phyloP scores from a whole-genome alignment of 2,329 filamentous ascomycete species.

The Colletotrichum higginsianum region DNA sequence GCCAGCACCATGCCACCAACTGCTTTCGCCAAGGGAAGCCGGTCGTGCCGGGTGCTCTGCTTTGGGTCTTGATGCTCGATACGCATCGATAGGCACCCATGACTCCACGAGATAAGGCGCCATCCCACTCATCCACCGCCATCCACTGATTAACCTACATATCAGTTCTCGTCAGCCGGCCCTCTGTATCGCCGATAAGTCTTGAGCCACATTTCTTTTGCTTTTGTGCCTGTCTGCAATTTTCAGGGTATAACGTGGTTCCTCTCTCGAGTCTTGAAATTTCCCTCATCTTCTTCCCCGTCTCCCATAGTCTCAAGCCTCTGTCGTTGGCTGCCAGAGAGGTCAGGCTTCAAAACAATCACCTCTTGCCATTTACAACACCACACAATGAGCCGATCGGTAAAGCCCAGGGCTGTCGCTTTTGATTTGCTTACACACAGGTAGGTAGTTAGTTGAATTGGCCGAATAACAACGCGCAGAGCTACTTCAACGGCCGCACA shows the following conservation, averaged over 20 bases:
- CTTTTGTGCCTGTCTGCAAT: not conserved
- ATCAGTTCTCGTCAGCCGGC: not conserved
- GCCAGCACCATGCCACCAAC: not conserved
- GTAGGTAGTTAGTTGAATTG: not conserved
- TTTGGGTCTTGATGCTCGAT: not conserved
- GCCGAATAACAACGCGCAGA: not conserved
- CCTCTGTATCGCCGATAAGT: too few relatives aligned
- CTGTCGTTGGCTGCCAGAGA: too few relatives aligned
- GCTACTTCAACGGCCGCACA: not conserved
- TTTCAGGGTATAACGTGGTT: not conserved
- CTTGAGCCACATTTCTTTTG: too few relatives aligned
- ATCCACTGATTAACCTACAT: not conserved
- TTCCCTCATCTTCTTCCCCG: not conserved
- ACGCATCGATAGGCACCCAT: not conserved
- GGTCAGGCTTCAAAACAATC: too few relatives aligned
- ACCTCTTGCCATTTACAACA: not conserved
- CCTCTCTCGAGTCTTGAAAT: not conserved
- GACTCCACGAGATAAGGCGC: not conserved
- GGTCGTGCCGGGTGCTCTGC: not conserved
- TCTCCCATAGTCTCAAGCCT: too few relatives aligned
- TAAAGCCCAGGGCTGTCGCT: not conserved
- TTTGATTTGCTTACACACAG: not conserved
- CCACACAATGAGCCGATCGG: not conserved
- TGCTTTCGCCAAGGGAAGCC: not conserved
- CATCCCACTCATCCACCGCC: too few relatives aligned